These are phyloP conservation scores for Steccherinum ochraceum DNA, from an alignment of 768 basidiomycete species.

Conservation along the genomic window DNA sequence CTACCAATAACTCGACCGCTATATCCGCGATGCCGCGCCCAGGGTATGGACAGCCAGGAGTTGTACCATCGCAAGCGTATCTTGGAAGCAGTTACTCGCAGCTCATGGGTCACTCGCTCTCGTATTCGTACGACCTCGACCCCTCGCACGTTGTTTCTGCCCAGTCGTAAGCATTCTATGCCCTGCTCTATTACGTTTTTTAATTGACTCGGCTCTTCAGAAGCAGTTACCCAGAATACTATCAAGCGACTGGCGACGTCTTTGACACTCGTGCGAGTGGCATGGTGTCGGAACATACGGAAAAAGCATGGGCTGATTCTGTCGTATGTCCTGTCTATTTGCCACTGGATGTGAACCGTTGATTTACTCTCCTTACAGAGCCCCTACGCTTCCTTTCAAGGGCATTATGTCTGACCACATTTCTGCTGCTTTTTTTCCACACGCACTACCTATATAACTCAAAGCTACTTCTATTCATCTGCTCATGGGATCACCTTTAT, in stretches of 20 bases:
- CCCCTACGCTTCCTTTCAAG: not conserved
- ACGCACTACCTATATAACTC: not conserved
- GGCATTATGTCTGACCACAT: not conserved
- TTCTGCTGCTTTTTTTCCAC: not conserved
- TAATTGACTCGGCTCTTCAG: not conserved
- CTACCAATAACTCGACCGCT: not conserved
- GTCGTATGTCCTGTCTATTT: not conserved
- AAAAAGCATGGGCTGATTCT: slow-evolving; percentile 8
- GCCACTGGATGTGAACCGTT: not conserved
- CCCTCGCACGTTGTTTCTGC: not conserved
- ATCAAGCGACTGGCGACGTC: slow-evolving; percentile 6
- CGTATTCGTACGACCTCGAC: not conserved
- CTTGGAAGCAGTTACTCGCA: not conserved
- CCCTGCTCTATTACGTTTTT: not conserved
- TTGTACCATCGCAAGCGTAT: not conserved
- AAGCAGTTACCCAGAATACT: slow-evolving; percentile 6
- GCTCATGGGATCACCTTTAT: not conserved
- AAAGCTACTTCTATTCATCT: too few species aligned
- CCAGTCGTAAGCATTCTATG: not conserved
- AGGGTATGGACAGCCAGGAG: not conserved
- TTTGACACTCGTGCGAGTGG: slow-evolving; percentile 6
- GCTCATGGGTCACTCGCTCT: not conserved
- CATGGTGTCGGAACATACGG: slow-evolving; percentile 9
- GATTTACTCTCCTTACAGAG: not conserved
- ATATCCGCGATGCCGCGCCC: not conserved